Conservation (phyloP, 139 green algal species). For the Chlamydomonas sp. region DNA sequence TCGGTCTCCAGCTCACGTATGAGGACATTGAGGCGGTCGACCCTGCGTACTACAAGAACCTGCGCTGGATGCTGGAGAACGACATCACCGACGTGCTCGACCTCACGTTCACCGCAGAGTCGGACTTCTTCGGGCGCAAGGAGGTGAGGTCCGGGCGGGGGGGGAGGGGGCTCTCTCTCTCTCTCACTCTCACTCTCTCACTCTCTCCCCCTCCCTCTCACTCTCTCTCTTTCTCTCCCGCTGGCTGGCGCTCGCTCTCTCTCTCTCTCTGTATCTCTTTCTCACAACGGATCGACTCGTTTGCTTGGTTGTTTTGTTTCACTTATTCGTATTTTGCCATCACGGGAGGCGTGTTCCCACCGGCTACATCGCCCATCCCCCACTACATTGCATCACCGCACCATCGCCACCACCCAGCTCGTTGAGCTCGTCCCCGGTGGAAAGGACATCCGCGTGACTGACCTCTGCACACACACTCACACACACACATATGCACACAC, state of each 20-base stretch:
- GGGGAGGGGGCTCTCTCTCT: not conserved
- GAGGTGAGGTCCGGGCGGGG: constrained; percentile 16
- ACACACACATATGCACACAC: too few relatives aligned
- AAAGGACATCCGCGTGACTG: constrained; percentile 67
- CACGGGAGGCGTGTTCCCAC: too few relatives aligned
- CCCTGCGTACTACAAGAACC: constrained; percentile 91
- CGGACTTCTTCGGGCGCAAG: constrained; percentile 81
- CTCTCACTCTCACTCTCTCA: not conserved
- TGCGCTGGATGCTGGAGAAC: constrained; percentile 82
- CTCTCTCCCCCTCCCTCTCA: too few relatives aligned
- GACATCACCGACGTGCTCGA: constrained; percentile 93
- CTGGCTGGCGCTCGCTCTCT: too few relatives aligned
- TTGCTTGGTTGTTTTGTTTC: too few relatives aligned
- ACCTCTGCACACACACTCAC: constrained; percentile 92
- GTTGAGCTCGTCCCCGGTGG: constrained; percentile 31
- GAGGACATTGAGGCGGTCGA: constrained; percentile 95
- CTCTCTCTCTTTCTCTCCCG: too few relatives aligned
- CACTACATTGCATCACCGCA: too few relatives aligned
- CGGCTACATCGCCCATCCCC: too few relatives aligned
- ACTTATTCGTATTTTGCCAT: too few relatives aligned
- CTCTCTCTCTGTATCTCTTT: too few relatives aligned
- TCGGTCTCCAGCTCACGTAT: constrained; percentile 76
- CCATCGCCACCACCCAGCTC: too few relatives aligned
- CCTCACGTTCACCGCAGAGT: constrained; percentile 88
- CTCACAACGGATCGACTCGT: too few relatives aligned